Evolutionary conservation across 179 eudicot species (phyloP).

Genomic region (Spergularia azorica): DNA sequence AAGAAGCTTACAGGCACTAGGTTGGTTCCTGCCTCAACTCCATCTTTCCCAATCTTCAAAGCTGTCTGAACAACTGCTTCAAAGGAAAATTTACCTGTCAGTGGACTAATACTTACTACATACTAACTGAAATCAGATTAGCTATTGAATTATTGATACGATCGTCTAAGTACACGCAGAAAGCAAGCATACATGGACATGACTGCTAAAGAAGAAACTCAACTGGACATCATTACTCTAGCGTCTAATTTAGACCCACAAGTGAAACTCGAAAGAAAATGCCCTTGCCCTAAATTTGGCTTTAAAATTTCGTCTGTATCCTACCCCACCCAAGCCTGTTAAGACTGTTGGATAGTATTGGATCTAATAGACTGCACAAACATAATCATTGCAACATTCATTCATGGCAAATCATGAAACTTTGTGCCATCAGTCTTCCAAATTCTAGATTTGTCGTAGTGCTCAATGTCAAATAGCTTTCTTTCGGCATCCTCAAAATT

Average conservation of each 20-base stretch:
- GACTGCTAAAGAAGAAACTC: background rate
- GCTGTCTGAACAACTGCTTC: conserved; percentile 63
- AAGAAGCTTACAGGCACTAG: conserved; percentile 75
- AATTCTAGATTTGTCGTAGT: too few relatives aligned
- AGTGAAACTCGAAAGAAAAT: background rate
- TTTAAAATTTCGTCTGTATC: background rate
- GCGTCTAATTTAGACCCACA: background rate
- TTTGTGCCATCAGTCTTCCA: too few relatives aligned
- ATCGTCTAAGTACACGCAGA: background rate
- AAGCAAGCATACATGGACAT: background rate
- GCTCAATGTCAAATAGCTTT: too few relatives aligned
- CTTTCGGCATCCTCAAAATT: too few relatives aligned
- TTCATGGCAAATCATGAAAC: too few relatives aligned
- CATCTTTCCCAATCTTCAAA: conserved; percentile 77
- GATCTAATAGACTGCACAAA: too few relatives aligned
- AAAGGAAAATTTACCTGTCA: conserved; percentile 19
- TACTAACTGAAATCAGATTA: background rate
- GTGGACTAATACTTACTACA: background rate
- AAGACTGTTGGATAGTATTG: too few relatives aligned
- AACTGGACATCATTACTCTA: background rate
- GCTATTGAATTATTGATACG: background rate
- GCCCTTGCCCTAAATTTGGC: background rate
- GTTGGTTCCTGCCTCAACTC: conserved; percentile 88
- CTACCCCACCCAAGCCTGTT: background rate
- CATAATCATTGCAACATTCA: too few relatives aligned